Percentiles rank a stretch among this genome's conserved stretches.
Conservation (phyloP, 2,329 filamentous ascomycete genomes). For the Fusarium marasasianum region DNA sequence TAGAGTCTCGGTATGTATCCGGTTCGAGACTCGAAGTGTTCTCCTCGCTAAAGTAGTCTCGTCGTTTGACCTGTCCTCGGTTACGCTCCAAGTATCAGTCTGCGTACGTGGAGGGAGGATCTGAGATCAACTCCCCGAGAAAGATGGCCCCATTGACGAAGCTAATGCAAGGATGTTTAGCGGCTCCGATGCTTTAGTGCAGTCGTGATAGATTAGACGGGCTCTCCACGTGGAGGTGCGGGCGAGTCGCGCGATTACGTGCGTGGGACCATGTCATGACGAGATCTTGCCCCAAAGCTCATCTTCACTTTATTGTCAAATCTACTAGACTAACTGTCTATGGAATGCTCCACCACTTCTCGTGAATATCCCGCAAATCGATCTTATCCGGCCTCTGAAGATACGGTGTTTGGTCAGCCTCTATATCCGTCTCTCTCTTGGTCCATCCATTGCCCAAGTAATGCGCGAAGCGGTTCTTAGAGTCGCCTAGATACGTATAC, state of each 20-base stretch:
- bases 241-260: slow-evolving; percentile 23
- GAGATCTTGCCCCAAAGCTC: neutral
- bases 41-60: neutral
- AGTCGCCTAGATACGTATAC: slow-evolving; percentile 56
- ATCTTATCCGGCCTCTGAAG: slow-evolving; percentile 64
- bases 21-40: neutral
- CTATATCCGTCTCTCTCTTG: slow-evolving; percentile 62
- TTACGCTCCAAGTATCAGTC: neutral
- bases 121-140: slow-evolving; percentile 10
- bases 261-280: slow-evolving; percentile 25
- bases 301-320: neutral
- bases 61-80: neutral
- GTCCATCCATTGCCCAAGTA: slow-evolving; percentile 76
- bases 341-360: slow-evolving; percentile 70
- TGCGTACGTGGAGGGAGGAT: neutral
- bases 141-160: neutral
- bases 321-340: slow-evolving; percentile 10
- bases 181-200: slow-evolving; percentile 13
- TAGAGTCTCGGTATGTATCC: neutral
- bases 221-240: slow-evolving; percentile 15
- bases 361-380: slow-evolving; percentile 70
- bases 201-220: neutral
- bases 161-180: neutral
- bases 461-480: slow-evolving; percentile 65
- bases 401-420: slow-evolving; percentile 71